Conservation (phyloP, 768 basidiomycete genomes). For the Suillus placidus region DNA sequence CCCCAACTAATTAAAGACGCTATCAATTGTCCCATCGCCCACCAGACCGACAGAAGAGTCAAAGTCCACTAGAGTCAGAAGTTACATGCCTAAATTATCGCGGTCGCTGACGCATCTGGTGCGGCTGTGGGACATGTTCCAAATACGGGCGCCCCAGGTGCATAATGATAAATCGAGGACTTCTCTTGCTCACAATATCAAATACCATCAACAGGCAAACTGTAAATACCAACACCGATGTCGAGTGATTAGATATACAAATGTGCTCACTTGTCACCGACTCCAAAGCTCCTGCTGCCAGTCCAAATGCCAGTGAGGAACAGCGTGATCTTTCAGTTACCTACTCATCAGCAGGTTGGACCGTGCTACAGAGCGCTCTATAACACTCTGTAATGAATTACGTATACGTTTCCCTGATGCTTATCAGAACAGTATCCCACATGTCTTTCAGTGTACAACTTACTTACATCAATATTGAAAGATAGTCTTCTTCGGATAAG, state of each 20-base stretch:
- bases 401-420: no score
- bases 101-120: slow-evolving; percentile 31
- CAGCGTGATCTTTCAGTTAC: slow-evolving; percentile 30
- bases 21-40: slow-evolving; percentile 53
- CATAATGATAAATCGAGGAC: slow-evolving; percentile 18
- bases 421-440: not conserved
- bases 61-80: slow-evolving; percentile 42
- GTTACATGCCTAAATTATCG: not conserved
- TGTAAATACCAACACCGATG: slow-evolving; percentile 17
- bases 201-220: slow-evolving; percentile 51
- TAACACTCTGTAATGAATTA: no score
- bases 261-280: slow-evolving; percentile 51
- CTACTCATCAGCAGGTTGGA: not conserved
- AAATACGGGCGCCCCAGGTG: slow-evolving; percentile 43
- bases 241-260: slow-evolving; percentile 16
- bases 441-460: not conserved
- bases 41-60: slow-evolving; percentile 57
- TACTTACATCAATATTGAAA: slow-evolving; percentile 36
- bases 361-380: no score
- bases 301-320: slow-evolving; percentile 49
- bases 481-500: slow-evolving; percentile 49
- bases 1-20: slow-evolving; percentile 57
- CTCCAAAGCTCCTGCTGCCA: slow-evolving; percentile 51
- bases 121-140: slow-evolving; percentile 45
- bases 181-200: not conserved